These are phyloP conservation scores for Aquilaria sinensis DNA, from an alignment of 345 rosid genomes.

Conservation along the genomic window DNA sequence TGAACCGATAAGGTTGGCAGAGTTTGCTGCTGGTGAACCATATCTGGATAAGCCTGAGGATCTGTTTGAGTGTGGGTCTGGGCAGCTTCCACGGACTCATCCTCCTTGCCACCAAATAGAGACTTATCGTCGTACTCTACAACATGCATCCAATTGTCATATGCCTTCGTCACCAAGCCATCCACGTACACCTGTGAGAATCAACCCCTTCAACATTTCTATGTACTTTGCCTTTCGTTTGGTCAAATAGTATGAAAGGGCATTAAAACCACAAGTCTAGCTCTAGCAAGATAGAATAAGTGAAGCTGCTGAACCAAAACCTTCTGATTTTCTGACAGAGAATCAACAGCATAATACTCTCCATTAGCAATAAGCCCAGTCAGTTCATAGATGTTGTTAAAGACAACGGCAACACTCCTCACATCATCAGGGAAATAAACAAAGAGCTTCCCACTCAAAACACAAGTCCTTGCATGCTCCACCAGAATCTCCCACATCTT, in stretches of 20 bases:
- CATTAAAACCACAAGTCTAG: background rate
- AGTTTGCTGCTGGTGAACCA: constrained; percentile 26
- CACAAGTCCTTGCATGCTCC: constrained; percentile 95
- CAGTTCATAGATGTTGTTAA: constrained; percentile 74
- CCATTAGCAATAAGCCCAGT: constrained; percentile 74
- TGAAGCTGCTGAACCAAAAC: constrained; percentile 18
- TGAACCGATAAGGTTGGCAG: constrained; percentile 38
- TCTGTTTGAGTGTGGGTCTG: constrained; percentile 4
- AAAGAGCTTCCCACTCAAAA: constrained; percentile 68
- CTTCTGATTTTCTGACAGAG: constrained; percentile 87
- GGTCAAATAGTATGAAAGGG: no score
- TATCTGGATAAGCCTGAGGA: no score
- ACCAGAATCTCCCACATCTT: constrained; percentile 97
- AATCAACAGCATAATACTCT: constrained; percentile 48
- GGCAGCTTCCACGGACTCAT: constrained; percentile 28
- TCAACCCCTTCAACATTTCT: no score
- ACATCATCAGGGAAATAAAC: constrained; percentile 64
- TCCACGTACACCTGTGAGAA: constrained; percentile 61
- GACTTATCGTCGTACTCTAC: constrained; percentile 87
- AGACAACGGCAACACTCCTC: constrained; percentile 54
- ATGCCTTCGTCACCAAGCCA: constrained; percentile 84
- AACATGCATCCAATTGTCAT: constrained; percentile 94
- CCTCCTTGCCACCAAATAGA: constrained; percentile 43
- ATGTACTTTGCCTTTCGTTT: no score
- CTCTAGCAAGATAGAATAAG: background rate